phyloP scores from a whole-genome alignment of 2,329 filamentous ascomycete genomes.

The Lithohypha guttulata region DNA sequence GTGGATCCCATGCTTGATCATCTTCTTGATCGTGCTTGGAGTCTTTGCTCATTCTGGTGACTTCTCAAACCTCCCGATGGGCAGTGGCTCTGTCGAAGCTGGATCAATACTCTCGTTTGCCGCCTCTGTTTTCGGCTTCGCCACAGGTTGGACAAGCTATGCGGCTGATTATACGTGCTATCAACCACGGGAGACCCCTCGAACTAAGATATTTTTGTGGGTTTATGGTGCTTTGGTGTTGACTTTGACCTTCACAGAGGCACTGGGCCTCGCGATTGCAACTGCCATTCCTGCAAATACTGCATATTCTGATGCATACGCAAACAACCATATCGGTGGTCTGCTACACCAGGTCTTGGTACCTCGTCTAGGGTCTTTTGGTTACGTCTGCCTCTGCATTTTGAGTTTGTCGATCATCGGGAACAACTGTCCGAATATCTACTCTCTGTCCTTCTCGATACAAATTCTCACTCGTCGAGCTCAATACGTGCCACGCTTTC shows the following conservation, averaged over 20 bases:
- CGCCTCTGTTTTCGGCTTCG: constrained; percentile 56
- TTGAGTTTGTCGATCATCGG: constrained; percentile 57
- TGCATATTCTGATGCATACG: constrained; percentile 47
- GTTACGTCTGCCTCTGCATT: constrained; percentile 59
- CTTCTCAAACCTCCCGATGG: constrained; percentile 53
- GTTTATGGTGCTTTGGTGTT: constrained; percentile 60
- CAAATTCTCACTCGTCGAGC: constrained; percentile 53
- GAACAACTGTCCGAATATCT: constrained; percentile 63
- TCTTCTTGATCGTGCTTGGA: constrained; percentile 62
- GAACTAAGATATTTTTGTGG: constrained; percentile 54
- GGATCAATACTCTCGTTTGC: constrained; percentile 55
- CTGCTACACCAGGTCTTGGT: constrained; percentile 56
- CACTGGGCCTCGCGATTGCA: constrained; percentile 60
- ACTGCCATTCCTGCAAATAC: constrained; percentile 50
- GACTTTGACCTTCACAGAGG: constrained; percentile 62
- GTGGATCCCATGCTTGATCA: constrained; percentile 62
- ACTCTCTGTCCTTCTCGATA: constrained; percentile 57
- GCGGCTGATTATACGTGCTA: constrained; percentile 75
- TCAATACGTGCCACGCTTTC: constrained; percentile 31
- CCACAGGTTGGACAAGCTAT: constrained; percentile 63
- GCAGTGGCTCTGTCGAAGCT: constrained; percentile 47
- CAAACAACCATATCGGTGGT: constrained; percentile 51
- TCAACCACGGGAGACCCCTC: constrained; percentile 52
- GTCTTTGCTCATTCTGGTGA: constrained; percentile 56
- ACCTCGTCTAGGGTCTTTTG: constrained; percentile 54